Percentiles rank a stretch among this genome's conserved stretches.
phyloP scores from a whole-genome alignment of 345 rosid species.

The Aegle marmelos region DNA sequence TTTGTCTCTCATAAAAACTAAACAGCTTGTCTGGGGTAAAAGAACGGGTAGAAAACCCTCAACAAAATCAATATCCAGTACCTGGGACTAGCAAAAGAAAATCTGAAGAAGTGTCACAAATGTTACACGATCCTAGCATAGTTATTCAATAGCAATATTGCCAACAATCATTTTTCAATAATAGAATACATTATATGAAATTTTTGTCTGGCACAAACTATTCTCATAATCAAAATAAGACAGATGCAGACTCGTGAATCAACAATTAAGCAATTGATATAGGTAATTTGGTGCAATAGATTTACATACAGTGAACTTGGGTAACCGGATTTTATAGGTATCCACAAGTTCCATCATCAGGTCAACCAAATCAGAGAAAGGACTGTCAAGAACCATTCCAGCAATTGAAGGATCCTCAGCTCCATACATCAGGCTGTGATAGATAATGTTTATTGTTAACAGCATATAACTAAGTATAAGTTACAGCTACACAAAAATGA shows the following conservation, averaged over 20 bases:
- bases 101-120: not conserved
- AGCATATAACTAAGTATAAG: constrained; percentile 1
- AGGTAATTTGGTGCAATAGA: not conserved
- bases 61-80: not conserved
- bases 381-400: constrained; percentile 93
- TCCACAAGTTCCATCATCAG: constrained; percentile 94
- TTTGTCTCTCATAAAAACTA: not conserved
- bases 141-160: not conserved
- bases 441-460: constrained; percentile 13
- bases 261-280: not conserved
- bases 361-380: constrained; percentile 90
- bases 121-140: not conserved
- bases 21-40: not conserved
- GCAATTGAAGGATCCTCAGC: constrained; percentile 94
- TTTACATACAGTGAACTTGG: constrained; percentile 81
- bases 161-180: not conserved
- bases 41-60: not conserved
- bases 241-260: not conserved
- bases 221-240: not conserved
- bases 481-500: not conserved
- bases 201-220: not conserved
- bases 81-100: not conserved
- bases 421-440: constrained; percentile 83
- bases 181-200: not conserved
- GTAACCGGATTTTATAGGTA: constrained; percentile 73